phyloP scores from a whole-genome alignment of 2,329 filamentous ascomycete genomes.

The Aureobasidium sp. region DNA sequence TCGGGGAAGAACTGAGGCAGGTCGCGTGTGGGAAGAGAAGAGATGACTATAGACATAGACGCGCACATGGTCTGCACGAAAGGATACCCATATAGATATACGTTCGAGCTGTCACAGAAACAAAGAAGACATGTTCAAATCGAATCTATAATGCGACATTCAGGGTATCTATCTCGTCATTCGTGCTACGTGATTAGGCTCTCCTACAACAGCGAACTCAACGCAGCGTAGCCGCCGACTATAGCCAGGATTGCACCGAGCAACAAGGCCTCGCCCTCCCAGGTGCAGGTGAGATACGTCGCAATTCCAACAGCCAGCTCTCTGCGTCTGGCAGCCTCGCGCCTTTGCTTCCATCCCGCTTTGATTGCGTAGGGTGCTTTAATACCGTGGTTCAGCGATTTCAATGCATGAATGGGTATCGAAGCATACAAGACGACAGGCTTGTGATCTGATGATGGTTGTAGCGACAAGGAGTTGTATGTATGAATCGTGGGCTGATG shows the following conservation, averaged over 20 bases:
- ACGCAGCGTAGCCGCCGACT: conserved; percentile 26
- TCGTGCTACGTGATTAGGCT: background rate
- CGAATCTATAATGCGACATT: background rate
- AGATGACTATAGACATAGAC: background rate
- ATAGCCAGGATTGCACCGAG: conserved; percentile 26
- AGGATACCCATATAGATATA: background rate
- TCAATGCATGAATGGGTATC: conserved; percentile 49
- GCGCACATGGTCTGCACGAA: background rate
- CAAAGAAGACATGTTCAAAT: background rate
- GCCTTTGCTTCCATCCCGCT: conserved; percentile 48
- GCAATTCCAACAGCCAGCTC: conserved; percentile 54
- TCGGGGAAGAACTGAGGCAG: background rate
- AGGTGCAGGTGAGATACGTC: conserved; percentile 47
- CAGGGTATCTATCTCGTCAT: background rate
- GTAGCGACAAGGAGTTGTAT: conserved; percentile 71
- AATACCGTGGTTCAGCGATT: background rate
- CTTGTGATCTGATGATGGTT: conserved; percentile 81
- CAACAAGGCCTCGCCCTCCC: conserved; percentile 38
- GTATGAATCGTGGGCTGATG: conserved; percentile 47
- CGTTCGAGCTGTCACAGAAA: background rate
- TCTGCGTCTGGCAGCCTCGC: conserved; percentile 48
- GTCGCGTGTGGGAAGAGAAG: background rate
- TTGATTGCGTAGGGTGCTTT: conserved; percentile 49
- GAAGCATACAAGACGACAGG: conserved; percentile 67
- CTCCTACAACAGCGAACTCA: conserved; percentile 17